phyloP scores from a whole-genome alignment of 257 asterid genomes.

The Scutellaria barbata region DNA sequence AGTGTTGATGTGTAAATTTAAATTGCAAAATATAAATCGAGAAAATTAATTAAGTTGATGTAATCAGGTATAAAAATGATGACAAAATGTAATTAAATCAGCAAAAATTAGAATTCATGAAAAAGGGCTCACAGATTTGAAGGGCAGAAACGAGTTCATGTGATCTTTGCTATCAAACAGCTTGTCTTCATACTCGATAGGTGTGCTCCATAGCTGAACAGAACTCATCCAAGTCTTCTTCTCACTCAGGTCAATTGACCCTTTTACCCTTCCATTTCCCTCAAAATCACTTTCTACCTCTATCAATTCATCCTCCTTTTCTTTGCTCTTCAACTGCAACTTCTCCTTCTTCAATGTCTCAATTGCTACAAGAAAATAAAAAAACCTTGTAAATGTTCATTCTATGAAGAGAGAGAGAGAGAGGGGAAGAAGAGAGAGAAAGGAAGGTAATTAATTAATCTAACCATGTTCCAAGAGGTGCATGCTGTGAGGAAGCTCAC shows the following conservation, averaged over 20 bases:
- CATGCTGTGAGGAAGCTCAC: constrained; percentile 53
- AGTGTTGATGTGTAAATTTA: too few species aligned
- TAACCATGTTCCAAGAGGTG: constrained; percentile 44
- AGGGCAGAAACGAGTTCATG: too few species aligned
- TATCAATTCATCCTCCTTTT: not conserved
- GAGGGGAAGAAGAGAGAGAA: not conserved
- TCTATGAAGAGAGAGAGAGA: too few species aligned
- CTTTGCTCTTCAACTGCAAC: constrained; percentile 34
- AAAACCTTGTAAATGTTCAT: not conserved
- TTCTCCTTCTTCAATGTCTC: constrained; percentile 50
- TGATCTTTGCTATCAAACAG: not conserved
- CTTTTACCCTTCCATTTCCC: constrained; percentile 40
- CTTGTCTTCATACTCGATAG: constrained; percentile 42
- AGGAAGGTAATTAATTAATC: not conserved
- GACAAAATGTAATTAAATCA: too few species aligned
- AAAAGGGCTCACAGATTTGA: too few species aligned
- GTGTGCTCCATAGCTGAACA: constrained; percentile 62
- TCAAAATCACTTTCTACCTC: constrained; percentile 4
- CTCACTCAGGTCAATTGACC: constrained; percentile 42
- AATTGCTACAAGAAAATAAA: constrained; percentile 45
- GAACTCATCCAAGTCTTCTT: constrained; percentile 60
- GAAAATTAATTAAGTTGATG: too few species aligned
- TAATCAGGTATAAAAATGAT: too few species aligned
- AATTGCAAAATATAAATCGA: too few species aligned
- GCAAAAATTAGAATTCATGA: too few species aligned